A percentile compares a stretch with the other conserved stretches of the same genome.
Conservation (phyloP, 2,329 filamentous ascomycete genomes). For the Aureobasidium sp. region DNA sequence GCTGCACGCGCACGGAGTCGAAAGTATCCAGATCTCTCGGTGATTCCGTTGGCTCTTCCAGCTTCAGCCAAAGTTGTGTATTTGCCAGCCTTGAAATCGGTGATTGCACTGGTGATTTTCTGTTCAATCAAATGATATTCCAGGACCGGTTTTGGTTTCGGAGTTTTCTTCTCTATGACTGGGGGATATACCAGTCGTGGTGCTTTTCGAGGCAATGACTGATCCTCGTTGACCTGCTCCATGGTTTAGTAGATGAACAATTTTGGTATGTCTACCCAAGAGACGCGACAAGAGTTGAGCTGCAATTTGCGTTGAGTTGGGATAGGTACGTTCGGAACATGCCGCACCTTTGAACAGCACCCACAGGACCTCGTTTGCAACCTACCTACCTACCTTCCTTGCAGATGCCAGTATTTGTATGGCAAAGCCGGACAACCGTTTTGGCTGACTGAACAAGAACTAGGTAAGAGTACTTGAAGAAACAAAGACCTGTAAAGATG, state of each 20-base stretch:
- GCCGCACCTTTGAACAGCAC: background rate
- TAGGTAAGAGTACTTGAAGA: background rate
- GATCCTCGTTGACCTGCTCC: conserved; percentile 2
- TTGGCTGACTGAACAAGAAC: background rate
- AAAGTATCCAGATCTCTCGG: conserved; percentile 4
- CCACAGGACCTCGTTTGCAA: background rate
- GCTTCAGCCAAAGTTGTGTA: conserved; percentile 4
- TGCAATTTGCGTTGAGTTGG: conserved; percentile 8
- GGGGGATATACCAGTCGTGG: background rate
- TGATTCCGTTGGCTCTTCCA: conserved; percentile 1
- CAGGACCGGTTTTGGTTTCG: background rate
- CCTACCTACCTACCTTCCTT: background rate
- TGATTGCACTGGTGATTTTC: conserved; percentile 1
- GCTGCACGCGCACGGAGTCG: conserved; percentile 4
- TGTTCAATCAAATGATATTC: conserved; percentile 5
- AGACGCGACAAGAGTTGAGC: conserved; percentile 1
- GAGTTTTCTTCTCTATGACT: background rate
- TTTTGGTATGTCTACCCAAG: background rate
- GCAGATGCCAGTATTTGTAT: background rate
- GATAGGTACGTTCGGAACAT: background rate
- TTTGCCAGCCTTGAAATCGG: conserved; percentile 9
- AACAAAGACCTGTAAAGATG: background rate
- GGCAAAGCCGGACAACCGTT: background rate
- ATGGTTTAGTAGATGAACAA: background rate
- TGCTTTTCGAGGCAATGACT: conserved; percentile 1